These are phyloP conservation scores for Candida golubevii DNA, from an alignment of 805 yeast genomes.

Conservation along the genomic window DNA sequence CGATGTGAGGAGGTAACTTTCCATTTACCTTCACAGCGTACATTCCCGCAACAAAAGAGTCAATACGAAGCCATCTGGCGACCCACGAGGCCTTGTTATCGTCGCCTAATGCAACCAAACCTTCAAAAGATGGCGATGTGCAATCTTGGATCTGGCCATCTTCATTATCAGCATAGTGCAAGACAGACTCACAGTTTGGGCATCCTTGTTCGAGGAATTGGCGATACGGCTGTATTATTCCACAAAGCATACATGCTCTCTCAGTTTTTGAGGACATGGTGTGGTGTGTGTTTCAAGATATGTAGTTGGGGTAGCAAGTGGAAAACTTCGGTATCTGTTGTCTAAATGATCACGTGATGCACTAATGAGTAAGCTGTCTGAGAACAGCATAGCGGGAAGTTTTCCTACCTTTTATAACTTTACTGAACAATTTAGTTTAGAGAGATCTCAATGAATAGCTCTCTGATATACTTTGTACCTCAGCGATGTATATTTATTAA, in stretches of 20 bases:
- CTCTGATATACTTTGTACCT: too few species aligned
- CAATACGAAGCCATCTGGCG: slow-evolving; percentile 91
- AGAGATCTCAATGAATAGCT: too few species aligned
- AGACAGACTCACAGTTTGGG: slow-evolving; percentile 91
- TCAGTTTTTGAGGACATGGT: slow-evolving; percentile 59
- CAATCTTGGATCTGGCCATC: slow-evolving; percentile 84
- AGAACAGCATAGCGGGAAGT: too few species aligned
- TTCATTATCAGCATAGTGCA: slow-evolving; percentile 73
- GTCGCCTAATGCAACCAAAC: slow-evolving; percentile 84
- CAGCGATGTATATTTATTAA: too few species aligned
- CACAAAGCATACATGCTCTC: slow-evolving; percentile 97
- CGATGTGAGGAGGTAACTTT: slow-evolving; percentile 80
- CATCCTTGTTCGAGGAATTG: slow-evolving; percentile 81
- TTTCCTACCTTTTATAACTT: too few species aligned
- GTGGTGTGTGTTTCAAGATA: background rate
- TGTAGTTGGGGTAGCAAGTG: too few species aligned
- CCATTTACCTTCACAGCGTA: slow-evolving; percentile 95
- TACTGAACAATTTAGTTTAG: too few species aligned
- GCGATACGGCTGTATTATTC: slow-evolving; percentile 75
- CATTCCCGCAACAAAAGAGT: slow-evolving; percentile 80
- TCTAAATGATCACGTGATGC: too few species aligned
- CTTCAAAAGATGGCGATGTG: slow-evolving; percentile 95
- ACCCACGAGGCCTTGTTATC: slow-evolving; percentile 85
- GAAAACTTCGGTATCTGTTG: too few species aligned
- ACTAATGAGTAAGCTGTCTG: too few species aligned